These are phyloP conservation scores for Kwoniella heveanensis DNA, from an alignment of 768 basidiomycete species.

Conservation along the genomic window DNA sequence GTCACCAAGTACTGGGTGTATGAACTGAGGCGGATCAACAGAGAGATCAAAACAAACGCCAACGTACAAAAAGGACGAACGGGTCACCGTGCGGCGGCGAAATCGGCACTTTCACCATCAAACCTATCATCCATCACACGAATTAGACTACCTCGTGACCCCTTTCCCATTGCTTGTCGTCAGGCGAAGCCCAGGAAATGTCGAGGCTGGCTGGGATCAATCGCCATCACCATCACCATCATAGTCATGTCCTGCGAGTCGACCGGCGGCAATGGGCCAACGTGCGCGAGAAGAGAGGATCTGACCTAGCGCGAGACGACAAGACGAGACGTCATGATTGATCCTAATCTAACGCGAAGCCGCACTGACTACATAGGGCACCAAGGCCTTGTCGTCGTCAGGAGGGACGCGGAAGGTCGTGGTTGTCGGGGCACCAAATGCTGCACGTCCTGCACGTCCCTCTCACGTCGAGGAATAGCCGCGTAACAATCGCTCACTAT, in stretches of 20 bases:
- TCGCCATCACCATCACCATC: background rate
- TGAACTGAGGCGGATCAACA: background rate
- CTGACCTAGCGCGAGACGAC: background rate
- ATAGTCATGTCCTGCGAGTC: too few relatives aligned
- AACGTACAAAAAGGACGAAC: too few relatives aligned
- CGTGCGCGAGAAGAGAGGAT: background rate
- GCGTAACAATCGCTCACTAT: background rate
- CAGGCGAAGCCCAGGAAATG: background rate
- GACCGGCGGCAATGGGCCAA: background rate
- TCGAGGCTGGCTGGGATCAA: too few relatives aligned
- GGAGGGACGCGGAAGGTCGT: background rate
- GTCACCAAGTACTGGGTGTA: too few relatives aligned
- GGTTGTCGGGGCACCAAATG: background rate
- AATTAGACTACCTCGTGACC: conserved; percentile 13
- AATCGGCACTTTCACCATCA: background rate
- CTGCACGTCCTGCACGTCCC: background rate
- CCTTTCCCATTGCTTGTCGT: conserved; percentile 1
- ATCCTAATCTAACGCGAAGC: background rate
- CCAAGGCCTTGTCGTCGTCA: background rate
- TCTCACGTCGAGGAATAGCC: background rate
- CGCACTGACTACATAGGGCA: background rate
- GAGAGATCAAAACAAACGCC: background rate
- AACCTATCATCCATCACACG: background rate
- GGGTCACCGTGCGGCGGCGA: too few relatives aligned
- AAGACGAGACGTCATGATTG: background rate